These are phyloP conservation scores for Suillus subaureus DNA, from an alignment of 768 basidiomycete species.

Conservation along the genomic window DNA sequence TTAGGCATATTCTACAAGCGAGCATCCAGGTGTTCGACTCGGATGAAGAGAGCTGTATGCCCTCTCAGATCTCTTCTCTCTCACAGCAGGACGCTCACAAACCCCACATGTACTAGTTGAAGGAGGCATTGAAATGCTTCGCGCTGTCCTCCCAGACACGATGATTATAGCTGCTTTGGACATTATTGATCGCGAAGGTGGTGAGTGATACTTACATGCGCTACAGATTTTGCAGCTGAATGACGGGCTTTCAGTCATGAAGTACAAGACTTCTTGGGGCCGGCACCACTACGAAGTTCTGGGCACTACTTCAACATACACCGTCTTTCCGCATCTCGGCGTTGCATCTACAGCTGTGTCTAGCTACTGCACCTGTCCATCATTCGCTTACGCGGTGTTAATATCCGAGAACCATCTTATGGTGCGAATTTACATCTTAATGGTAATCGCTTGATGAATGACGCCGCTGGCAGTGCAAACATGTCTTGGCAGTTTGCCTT, in stretches of 20 bases:
- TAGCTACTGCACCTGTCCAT: conserved; percentile 75
- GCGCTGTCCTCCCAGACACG: conserved; percentile 60
- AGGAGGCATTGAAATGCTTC: conserved; percentile 56
- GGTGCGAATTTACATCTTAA: conserved; percentile 41
- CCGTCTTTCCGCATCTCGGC: conserved; percentile 50
- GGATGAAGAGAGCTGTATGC: conserved; percentile 33
- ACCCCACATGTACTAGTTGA: conserved; percentile 43
- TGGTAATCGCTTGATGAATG: conserved; percentile 1
- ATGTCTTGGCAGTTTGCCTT: conserved; percentile 67
- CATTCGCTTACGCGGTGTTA: conserved; percentile 68
- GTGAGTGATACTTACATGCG: conserved; percentile 38
- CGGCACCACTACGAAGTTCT: conserved; percentile 66
- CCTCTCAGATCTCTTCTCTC: neutral
- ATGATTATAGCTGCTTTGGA: conserved; percentile 73
- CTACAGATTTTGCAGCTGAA: conserved; percentile 5
- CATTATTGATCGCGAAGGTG: conserved; percentile 70
- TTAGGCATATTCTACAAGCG: conserved; percentile 31
- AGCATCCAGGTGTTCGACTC: conserved; percentile 35
- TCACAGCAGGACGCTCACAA: neutral
- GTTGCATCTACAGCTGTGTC: conserved; percentile 42
- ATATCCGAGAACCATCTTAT: conserved; percentile 61
- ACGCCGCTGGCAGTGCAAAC: conserved; percentile 66
- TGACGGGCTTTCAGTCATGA: conserved; percentile 50
- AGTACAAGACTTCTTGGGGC: conserved; percentile 59
- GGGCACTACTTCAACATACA: conserved; percentile 65